Conservation (phyloP, 2,329 filamentous ascomycete genomes). For the Byssothecium circinans region DNA sequence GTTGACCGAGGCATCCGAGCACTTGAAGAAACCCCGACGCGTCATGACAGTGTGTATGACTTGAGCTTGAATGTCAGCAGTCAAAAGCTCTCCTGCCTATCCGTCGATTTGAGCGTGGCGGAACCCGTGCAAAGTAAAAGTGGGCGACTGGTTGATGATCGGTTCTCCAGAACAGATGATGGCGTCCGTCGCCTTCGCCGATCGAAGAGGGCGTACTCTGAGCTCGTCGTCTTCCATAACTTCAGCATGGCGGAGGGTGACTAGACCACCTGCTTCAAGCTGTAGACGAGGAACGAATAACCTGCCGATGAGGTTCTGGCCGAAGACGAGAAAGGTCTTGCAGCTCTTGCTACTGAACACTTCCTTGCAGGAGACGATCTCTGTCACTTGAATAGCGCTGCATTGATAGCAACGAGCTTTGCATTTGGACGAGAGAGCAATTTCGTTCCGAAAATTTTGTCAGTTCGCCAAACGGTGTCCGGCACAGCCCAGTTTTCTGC, state of each 20-base stretch:
- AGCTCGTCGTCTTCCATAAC: constrained; percentile 55
- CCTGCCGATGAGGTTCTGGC: constrained; percentile 60
- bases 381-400: constrained; percentile 47
- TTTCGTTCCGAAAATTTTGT: constrained; percentile 34
- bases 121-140: constrained; percentile 58
- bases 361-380: constrained; percentile 28
- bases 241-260: constrained; percentile 56
- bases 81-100: constrained; percentile 40
- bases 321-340: constrained; percentile 58
- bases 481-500: constrained; percentile 17
- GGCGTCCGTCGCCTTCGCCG: constrained; percentile 48
- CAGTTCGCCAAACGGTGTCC: constrained; percentile 15
- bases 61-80: constrained; percentile 35
- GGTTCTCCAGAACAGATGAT: constrained; percentile 31
- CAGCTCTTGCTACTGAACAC: constrained; percentile 44
- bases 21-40: constrained; percentile 54
- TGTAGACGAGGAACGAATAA: constrained; percentile 39
- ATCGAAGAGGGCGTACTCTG: constrained; percentile 48
- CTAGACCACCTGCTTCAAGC: constrained; percentile 44
- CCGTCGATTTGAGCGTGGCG: constrained; percentile 54
- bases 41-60: constrained; percentile 58
- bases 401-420: constrained; percentile 46
- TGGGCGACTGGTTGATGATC: constrained; percentile 46
- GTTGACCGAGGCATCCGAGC: constrained; percentile 56
- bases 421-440: constrained; percentile 35